A percentile compares a stretch with the other conserved stretches of the same genome.
Conservation (phyloP, 2,329 filamentous ascomycete species). For the Verticillium longisporum region DNA sequence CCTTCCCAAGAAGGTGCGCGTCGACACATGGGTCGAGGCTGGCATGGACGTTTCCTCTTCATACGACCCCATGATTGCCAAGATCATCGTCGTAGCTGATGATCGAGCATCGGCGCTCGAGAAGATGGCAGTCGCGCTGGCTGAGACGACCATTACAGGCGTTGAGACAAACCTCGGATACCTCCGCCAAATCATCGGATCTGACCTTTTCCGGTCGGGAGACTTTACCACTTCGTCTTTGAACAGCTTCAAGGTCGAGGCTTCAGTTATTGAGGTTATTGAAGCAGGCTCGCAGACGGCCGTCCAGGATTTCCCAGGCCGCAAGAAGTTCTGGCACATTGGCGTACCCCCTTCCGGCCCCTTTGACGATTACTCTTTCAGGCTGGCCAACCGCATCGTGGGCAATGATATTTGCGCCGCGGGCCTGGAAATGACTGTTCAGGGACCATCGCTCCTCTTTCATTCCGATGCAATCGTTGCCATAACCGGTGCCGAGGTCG, state of each 20-base stretch:
- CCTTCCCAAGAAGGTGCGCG: conserved; percentile 50
- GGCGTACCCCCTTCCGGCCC: conserved; percentile 34
- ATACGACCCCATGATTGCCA: conserved; percentile 73
- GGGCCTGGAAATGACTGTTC: conserved; percentile 25
- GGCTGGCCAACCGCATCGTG: conserved; percentile 26
- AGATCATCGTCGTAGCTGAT: conserved; percentile 60
- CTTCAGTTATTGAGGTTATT: conserved; percentile 26
- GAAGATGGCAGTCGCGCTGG: conserved; percentile 55
- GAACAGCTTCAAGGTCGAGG: conserved; percentile 19
- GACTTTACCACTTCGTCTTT: conserved; percentile 25
- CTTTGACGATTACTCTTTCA: conserved; percentile 29
- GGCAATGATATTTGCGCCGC: conserved; percentile 20
- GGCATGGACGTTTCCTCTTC: conserved; percentile 67
- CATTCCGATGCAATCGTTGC: conserved; percentile 23
- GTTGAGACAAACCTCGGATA: conserved; percentile 28
- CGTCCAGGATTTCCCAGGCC: conserved; percentile 32
- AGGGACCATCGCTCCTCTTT: conserved; percentile 26
- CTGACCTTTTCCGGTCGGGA: conserved; percentile 18
- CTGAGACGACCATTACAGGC: conserved; percentile 30
- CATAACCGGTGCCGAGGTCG: conserved; percentile 21
- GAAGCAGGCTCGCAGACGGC: conserved; percentile 26
- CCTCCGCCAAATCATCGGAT: conserved; percentile 19
- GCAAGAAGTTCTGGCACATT: conserved; percentile 27
- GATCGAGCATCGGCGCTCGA: conserved; percentile 54
- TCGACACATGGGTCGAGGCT: conserved; percentile 63